Evolutionary conservation across 257 asterid genomes (phyloP).

Genomic region (Marsdenia floribunda): DNA sequence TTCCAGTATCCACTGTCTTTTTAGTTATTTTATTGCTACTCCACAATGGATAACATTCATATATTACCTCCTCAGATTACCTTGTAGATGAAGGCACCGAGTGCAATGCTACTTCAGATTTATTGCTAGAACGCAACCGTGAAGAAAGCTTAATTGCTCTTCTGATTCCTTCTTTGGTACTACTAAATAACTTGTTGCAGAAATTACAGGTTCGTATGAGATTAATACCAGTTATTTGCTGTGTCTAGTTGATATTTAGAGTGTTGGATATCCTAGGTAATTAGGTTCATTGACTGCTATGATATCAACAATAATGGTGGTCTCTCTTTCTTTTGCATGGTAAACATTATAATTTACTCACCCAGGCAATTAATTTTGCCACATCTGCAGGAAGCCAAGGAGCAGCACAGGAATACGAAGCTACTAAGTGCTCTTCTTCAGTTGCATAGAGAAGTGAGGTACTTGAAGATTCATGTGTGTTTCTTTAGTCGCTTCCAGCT

Average conservation of each 20-base stretch:
- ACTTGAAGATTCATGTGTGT: conserved; percentile 16
- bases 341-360: not conserved
- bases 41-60: not conserved
- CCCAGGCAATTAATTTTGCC: conserved; percentile 8
- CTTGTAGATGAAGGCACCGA: conserved; percentile 96
- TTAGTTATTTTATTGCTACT: not conserved
- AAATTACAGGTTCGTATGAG: conserved; percentile 54
- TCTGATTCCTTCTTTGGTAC: conserved; percentile 72
- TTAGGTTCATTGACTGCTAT: not conserved
- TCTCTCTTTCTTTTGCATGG: not conserved
- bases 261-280: not conserved
- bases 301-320: not conserved
- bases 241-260: not conserved
- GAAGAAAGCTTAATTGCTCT: conserved; percentile 83
- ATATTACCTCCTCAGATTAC: conserved; percentile 57
- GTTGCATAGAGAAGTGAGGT: conserved; percentile 90
- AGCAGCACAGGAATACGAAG: conserved; percentile 94
- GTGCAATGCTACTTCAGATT: conserved; percentile 83
- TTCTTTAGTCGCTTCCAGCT: conserved; percentile 6
- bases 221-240: not conserved
- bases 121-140: conserved; percentile 86
- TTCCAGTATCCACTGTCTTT: not conserved
- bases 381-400: conserved; percentile 61
- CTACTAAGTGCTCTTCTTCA: conserved; percentile 74
- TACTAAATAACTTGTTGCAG: conserved; percentile 79